These are phyloP conservation scores for Tuber microsphaerosporum DNA, from an alignment of 495 filamentous ascomycete genomes.

Conservation along the genomic window DNA sequence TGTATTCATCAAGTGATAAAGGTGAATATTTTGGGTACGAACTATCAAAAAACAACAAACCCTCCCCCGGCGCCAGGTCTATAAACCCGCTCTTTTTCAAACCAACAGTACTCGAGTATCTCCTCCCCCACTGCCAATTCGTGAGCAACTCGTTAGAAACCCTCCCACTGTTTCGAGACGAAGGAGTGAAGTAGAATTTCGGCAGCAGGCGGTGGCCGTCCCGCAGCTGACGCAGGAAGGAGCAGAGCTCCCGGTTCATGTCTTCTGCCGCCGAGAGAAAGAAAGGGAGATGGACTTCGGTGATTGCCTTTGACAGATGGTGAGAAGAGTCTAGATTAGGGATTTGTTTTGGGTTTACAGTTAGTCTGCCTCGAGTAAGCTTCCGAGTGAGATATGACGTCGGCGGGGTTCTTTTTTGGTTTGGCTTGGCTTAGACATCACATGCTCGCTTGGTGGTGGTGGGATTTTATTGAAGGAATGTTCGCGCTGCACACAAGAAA, in stretches of 20 bases:
- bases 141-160: not conserved
- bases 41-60: slow-evolving; percentile 87
- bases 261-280: not conserved
- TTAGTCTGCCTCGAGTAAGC: not conserved
- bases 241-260: slow-evolving; percentile 26
- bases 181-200: not conserved
- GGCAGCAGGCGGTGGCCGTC: not conserved
- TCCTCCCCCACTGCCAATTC: not conserved
- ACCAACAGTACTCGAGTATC: slow-evolving; percentile 26
- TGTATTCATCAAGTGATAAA: not conserved
- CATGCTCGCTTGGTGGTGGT: not conserved
- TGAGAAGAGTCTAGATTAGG: not conserved
- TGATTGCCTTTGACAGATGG: not conserved
- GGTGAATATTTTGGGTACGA: slow-evolving; percentile 36
- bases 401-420: not conserved
- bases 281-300: not conserved
- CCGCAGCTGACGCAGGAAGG: slow-evolving; percentile 8
- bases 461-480: not conserved
- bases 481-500: not conserved
- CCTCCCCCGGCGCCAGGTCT: slow-evolving; percentile 59
- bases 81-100: slow-evolving; percentile 66
- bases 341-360: not conserved
- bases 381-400: not conserved
- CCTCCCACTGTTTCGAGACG: not conserved
- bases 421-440: not conserved